Percentiles rank a stretch among this genome's conserved stretches.
phyloP scores from a whole-genome alignment of 2,329 filamentous ascomycete genomes.

The Phaeosphaeriaceae sp. region DNA sequence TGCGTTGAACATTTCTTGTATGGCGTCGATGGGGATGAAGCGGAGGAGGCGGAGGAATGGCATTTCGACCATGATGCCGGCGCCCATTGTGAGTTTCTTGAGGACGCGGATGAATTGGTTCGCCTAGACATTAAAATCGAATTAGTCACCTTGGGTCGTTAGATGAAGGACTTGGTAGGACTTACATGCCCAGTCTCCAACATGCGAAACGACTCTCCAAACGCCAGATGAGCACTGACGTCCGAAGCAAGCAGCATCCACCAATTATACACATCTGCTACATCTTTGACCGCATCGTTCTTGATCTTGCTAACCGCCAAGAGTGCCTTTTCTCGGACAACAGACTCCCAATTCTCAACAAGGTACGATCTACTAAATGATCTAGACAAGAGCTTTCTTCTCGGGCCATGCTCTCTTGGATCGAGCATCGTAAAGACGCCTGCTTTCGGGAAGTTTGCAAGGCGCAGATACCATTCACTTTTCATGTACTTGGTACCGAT shows the following conservation, averaged over 20 bases:
- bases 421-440: constrained; percentile 49
- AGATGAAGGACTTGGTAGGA: background rate
- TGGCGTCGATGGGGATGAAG: constrained; percentile 34
- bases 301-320: constrained; percentile 45
- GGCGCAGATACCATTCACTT: constrained; percentile 32
- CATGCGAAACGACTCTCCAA: constrained; percentile 50
- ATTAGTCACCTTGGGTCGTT: background rate
- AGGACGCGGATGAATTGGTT: constrained; percentile 48
- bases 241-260: constrained; percentile 51
- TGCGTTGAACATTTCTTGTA: constrained; percentile 46
- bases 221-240: constrained; percentile 45
- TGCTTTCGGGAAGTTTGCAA: constrained; percentile 33
- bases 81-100: constrained; percentile 44
- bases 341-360: constrained; percentile 45
- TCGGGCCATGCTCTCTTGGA: constrained; percentile 40
- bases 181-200: constrained; percentile 47
- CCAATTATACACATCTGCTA: constrained; percentile 47
- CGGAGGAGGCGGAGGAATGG: constrained; percentile 43
- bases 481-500: constrained; percentile 40
- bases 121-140: constrained; percentile 19
- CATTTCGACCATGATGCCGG: constrained; percentile 47
- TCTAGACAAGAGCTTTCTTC: constrained; percentile 46
- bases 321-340: constrained; percentile 41
- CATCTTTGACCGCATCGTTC: constrained; percentile 25
- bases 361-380: constrained; percentile 47